Conservation (phyloP, 495 filamentous ascomycete species). For the Hypomontagnella submonticulosa region DNA sequence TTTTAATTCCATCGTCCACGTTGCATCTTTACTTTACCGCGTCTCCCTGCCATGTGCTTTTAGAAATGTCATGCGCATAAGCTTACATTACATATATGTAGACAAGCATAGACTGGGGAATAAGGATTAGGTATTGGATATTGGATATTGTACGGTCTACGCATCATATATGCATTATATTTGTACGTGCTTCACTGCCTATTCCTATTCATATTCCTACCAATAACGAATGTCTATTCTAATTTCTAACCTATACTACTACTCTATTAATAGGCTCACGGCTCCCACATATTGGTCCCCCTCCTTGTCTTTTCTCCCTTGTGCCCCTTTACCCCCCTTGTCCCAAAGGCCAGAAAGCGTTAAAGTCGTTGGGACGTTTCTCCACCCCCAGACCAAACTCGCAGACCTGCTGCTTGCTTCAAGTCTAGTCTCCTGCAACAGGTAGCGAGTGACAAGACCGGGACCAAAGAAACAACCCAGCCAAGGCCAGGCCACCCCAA, state of each 20-base stretch:
- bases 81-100: too few relatives aligned
- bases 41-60: too few relatives aligned
- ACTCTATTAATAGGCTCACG: conserved; percentile 25
- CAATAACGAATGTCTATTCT: neutral
- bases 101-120: too few relatives aligned
- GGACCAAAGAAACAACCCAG: neutral
- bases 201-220: conserved; percentile 1
- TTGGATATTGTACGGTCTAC: too few relatives aligned
- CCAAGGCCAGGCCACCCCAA: neutral
- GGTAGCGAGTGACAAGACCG: neutral
- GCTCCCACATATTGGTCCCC: neutral
- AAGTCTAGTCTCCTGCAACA: conserved; percentile 20
- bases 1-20: too few relatives aligned
- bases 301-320: neutral
- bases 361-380: conserved; percentile 18
- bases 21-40: too few relatives aligned
- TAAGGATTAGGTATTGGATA: too few relatives aligned
- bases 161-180: too few relatives aligned
- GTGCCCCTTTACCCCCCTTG: neutral
- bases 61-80: too few relatives aligned
- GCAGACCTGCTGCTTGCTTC: conserved; percentile 4
- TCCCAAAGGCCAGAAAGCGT: conserved; percentile 13
- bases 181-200: neutral
- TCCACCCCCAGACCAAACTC: conserved; percentile 22
- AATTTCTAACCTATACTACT: conserved; percentile 4